Evolutionary conservation across 441 rosid species (phyloP).

Genomic region (Isatis lusitanica): DNA sequence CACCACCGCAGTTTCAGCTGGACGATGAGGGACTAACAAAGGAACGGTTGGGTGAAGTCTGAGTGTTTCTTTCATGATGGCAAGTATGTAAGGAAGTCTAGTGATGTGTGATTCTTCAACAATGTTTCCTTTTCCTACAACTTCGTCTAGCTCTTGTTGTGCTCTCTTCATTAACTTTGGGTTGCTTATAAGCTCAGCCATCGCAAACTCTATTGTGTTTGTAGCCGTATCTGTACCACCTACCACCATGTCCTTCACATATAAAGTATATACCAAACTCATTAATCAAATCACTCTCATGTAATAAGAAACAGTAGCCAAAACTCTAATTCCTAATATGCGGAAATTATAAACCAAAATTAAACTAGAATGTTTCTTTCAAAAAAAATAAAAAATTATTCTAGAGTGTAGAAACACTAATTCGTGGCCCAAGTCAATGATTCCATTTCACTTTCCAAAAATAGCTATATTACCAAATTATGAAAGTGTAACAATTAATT

Average conservation of each 20-base stretch:
- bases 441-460: not conserved
- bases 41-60: slow-evolving; percentile 51
- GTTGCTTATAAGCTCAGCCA: slow-evolving; percentile 49
- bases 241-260: slow-evolving; percentile 53
- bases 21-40: slow-evolving; percentile 50
- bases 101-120: slow-evolving; percentile 54
- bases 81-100: slow-evolving; percentile 42
- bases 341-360: too few relatives aligned
- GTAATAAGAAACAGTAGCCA: not conserved
- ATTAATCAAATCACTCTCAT: not conserved
- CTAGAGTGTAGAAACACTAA: too few relatives aligned
- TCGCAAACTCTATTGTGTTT: slow-evolving; percentile 45
- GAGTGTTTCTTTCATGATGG: slow-evolving; percentile 52
- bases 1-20: slow-evolving; percentile 34
- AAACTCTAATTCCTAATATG: not conserved
- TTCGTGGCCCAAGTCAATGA: too few relatives aligned
- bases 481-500: not conserved
- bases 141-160: slow-evolving; percentile 47
- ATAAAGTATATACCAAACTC: not conserved
- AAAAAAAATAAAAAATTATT: too few relatives aligned
- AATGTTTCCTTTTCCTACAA: slow-evolving; percentile 44
- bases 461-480: not conserved
- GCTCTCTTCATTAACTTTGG: slow-evolving; percentile 39
- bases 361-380: too few relatives aligned
- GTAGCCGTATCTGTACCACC: slow-evolving; percentile 52